Conservation (phyloP, 495 filamentous ascomycete genomes). For the Podospora anserina region DNA sequence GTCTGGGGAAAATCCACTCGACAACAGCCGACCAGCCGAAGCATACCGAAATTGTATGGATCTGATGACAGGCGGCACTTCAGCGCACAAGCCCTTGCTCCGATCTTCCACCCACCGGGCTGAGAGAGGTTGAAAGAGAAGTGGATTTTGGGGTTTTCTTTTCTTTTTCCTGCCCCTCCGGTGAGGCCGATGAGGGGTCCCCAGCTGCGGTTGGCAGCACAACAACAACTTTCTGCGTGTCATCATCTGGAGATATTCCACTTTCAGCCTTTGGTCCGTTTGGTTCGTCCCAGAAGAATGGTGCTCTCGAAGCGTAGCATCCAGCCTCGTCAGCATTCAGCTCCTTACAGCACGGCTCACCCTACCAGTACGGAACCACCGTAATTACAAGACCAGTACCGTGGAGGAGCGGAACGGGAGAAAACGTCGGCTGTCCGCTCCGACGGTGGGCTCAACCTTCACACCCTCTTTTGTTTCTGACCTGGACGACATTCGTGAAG, state of each 20-base stretch:
- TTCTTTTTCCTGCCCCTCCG: not conserved
- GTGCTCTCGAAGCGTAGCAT: not conserved
- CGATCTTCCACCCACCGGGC: not conserved
- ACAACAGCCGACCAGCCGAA: not conserved
- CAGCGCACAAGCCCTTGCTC: constrained; percentile 2
- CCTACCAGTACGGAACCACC: not conserved
- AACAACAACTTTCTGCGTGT: not conserved
- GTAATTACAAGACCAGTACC: constrained; percentile 7
- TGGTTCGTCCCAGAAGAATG: not conserved
- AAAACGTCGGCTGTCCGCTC: constrained; percentile 9
- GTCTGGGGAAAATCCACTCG: not conserved
- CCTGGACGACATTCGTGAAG: not conserved
- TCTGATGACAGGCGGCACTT: constrained; percentile 3
- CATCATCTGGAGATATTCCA: not conserved
- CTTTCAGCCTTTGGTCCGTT: not conserved
- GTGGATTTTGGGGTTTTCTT: not conserved
- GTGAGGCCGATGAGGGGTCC: constrained; percentile 10
- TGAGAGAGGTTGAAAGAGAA: constrained; percentile 6
- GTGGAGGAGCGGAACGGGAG: constrained; percentile 29
- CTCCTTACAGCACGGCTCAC: not conserved
- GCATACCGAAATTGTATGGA: not conserved
- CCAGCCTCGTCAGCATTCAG: constrained; percentile 12
- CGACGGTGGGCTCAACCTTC: constrained; percentile 9
- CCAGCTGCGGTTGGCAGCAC: not conserved
- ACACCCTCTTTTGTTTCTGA: constrained; percentile 1